Base-by-base conservation (phyloP, 2,329 filamentous ascomycete genomes). In the Talaromyces marneffei region DNA sequence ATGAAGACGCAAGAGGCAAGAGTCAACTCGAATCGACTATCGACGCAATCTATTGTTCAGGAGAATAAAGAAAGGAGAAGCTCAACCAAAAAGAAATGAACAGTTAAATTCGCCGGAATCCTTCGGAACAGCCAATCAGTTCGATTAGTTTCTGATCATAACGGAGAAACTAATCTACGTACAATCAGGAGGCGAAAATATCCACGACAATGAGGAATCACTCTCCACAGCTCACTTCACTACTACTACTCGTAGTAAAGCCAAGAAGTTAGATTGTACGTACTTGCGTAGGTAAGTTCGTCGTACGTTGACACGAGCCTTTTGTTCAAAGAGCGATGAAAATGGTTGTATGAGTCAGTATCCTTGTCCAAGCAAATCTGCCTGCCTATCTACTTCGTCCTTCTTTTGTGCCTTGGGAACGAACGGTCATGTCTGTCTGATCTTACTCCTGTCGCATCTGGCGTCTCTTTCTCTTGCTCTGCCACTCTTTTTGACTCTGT, bases 91-190 rank as follows among this genome's bases (percentile, higher is more conserved):
- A 20, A 16, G 29, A 33, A 52, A 52, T 33, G 48, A 52, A 33
- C 29, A 35, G n/a, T 35, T 29, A 39, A 42, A 44, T 53, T 52
- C 46, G 27, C 57, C 48, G 57, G 44, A 59, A 58, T 52, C 48
- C 48, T 33, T 35, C 48, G 48, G 48, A 33, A 52, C n/a, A 52
- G 48, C 48, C 48, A 52, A 52, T 52, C 48, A 52, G 29, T 52
- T 52, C 48, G 20, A 52, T 52, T 6, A 8, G 46, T 20, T 33
- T 52, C 48, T 52, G 16, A 10, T 52, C 27, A 52, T 33, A 33
- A 52, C 48, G 48, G 48, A 52, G 48, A 52, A 52, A 52, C 48
- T 52, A 52, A 52, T 50, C 25, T n/a, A 46, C 42, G 42, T 46
- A 27, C 44, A 10, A 9, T 33, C 48, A 52, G 48, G 48, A 52